Base-by-base conservation (phyloP, 306 rosid species). In the Malus orientalis region DNA sequence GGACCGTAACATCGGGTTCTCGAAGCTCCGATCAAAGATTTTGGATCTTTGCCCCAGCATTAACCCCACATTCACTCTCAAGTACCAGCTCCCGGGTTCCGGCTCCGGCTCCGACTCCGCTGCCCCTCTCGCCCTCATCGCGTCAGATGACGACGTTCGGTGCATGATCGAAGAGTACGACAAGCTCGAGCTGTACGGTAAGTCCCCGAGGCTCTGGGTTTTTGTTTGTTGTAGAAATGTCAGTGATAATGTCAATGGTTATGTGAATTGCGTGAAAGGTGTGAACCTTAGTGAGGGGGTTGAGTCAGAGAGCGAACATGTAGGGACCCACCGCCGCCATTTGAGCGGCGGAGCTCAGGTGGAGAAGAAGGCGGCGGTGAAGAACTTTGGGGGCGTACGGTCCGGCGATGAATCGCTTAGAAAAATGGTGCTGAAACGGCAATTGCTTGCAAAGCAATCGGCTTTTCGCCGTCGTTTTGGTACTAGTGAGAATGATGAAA, bases 121-220 rank as follows among this genome's bases (percentile, higher is more conserved):
- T 27, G 38, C 76, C 40, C 68, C 69, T 63, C 51, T 80, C 33
- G 76, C 70, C 49, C 13, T 65, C 9, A 19, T 76, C 22, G 76
- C 13, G 74, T 62, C 84, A 22, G 85, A 73, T n/a, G 81, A 81
- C 70, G 85, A 76, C 59, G 69, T 81, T 44, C 79, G 67, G 32
- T 61, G 79, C 75, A 72, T 81, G 81, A 60, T 81, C 63, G 79
- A 77, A 6, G 75, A 40, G 36, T 72, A 54, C 78, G 85, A 81
- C 11, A 59, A 45, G 75, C 74, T 81, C 51, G 59, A 76, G 51
- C 38, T 25, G 11, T 60, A 38, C 68, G 78, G 78, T 76, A 59
- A 77, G 74, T 16, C 57, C 49, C 57, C 67, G 2, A 67, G 81
- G 38, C 85, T 81, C 74, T 67, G 81, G 81, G 30, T 81, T 19